Conservation (phyloP, 345 rosid genomes). For the Ceriops zippeliana region DNA sequence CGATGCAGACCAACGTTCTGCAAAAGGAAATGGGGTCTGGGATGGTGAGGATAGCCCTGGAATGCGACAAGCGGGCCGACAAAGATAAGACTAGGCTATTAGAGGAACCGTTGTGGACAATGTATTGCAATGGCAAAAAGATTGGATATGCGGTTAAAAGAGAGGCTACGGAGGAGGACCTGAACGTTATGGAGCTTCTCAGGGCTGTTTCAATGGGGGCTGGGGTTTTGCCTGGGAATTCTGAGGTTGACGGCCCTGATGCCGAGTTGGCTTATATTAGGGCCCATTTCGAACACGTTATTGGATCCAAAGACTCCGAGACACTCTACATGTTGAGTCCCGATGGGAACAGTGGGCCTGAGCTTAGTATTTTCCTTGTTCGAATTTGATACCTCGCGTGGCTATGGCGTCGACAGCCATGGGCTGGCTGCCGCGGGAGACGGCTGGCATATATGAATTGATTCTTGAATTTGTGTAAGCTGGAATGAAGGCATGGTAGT, state of each 20-base stretch:
- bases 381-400: slow-evolving; percentile 36
- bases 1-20: slow-evolving; percentile 54
- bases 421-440: no score
- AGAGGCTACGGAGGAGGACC: slow-evolving; percentile 64
- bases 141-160: slow-evolving; percentile 63
- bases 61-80: slow-evolving; percentile 58
- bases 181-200: slow-evolving; percentile 71
- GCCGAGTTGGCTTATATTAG: slow-evolving; percentile 74
- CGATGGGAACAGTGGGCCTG: slow-evolving; percentile 74
- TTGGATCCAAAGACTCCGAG: slow-evolving; percentile 86
- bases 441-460: no score
- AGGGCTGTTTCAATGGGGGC: slow-evolving; percentile 86
- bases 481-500: neutral
- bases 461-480: no score
- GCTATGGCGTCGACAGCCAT: no score
- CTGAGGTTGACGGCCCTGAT: slow-evolving; percentile 63
- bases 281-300: slow-evolving; percentile 68
- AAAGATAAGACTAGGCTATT: slow-evolving; percentile 47
- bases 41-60: slow-evolving; percentile 73
- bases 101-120: slow-evolving; percentile 76
- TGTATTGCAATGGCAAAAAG: slow-evolving; percentile 80
- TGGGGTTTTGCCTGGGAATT: slow-evolving; percentile 66
- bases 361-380: slow-evolving; percentile 72
- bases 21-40: slow-evolving; percentile 65
- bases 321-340: slow-evolving; percentile 84